Percentiles rank a stretch among this genome's conserved stretches.
These are phyloP conservation scores for Tillandsia fasciculata DNA, from an alignment of 176 grass and related monocot species.

Conservation along the genomic window DNA sequence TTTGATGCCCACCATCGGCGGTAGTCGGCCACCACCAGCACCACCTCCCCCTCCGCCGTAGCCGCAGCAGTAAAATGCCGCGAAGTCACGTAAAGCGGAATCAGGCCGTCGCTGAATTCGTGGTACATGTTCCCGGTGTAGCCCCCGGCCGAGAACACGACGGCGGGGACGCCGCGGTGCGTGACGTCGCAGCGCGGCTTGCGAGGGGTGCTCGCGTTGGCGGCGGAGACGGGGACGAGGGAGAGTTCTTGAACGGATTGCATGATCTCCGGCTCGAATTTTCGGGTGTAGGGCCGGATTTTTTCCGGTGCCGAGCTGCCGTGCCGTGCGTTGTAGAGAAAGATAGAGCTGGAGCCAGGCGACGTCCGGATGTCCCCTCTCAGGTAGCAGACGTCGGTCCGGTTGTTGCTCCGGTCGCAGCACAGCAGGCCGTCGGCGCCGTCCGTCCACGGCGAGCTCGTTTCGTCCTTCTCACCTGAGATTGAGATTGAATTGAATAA, in stretches of 20 bases:
- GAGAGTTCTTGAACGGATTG: conserved; percentile 59
- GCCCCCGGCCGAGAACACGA: conserved; percentile 93
- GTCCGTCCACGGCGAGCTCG: neutral
- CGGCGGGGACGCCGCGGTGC: conserved; percentile 49
- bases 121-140: conserved; percentile 99
- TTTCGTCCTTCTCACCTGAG: conserved; percentile 38
- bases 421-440: conserved; percentile 50
- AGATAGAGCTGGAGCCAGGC: conserved; percentile 51
- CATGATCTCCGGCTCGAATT: conserved; percentile 80
- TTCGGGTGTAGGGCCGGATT: conserved; percentile 85
- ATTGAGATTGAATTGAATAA: too few species aligned
- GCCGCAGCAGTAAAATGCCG: conserved; percentile 32
- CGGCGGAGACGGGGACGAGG: conserved; percentile 24
- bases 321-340: conserved; percentile 40
- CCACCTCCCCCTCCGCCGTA: conserved; percentile 43
- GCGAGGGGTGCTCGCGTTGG: neutral
- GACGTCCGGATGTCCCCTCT: conserved; percentile 80
- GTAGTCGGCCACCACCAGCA: conserved; percentile 76
- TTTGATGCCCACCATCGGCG: conserved; percentile 78
- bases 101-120: conserved; percentile 94
- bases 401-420: conserved; percentile 91
- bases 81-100: conserved; percentile 87
- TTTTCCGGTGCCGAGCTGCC: conserved; percentile 32
- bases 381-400: conserved; percentile 84
- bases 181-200: conserved; percentile 47